Percentiles rank a stretch among this genome's conserved stretches.
These are phyloP conservation scores for Condylostoma magnum DNA, from an alignment of 169 alveolate species.

Conservation along the genomic window DNA sequence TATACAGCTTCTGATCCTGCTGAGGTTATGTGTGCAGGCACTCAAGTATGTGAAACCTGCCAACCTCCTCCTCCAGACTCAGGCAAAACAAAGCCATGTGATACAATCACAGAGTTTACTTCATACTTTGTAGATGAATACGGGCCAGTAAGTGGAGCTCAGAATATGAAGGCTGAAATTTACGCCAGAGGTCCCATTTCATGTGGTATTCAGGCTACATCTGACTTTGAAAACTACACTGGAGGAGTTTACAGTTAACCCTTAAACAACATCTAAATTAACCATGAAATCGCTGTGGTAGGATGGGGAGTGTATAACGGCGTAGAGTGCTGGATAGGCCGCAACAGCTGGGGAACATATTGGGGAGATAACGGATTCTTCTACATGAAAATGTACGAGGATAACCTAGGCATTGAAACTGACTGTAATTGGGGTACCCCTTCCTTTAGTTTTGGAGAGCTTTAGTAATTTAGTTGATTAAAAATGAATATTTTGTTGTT, in stretches of 20 bases:
- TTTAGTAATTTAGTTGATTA: no score
- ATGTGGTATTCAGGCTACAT: constrained; percentile 67
- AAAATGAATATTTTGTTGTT: no score
- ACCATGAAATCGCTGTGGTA: constrained; percentile 79
- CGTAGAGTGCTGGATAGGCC: constrained; percentile 70
- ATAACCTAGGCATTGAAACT: constrained; percentile 67
- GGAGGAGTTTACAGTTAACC: constrained; percentile 66
- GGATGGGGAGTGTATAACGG: constrained; percentile 73
- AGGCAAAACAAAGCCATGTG: constrained; percentile 34
- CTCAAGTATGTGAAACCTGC: constrained; percentile 56
- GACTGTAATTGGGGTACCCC: constrained; percentile 78
- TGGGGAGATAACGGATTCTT: constrained; percentile 82
- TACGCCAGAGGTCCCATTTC: constrained; percentile 70
- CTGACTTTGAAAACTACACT: constrained; percentile 51
- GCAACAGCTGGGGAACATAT: constrained; percentile 79
- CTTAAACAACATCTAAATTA: constrained; percentile 31
- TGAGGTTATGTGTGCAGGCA: constrained; percentile 37
- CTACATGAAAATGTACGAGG: constrained; percentile 65
- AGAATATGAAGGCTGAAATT: constrained; percentile 71
- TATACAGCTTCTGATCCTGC: constrained; percentile 61
- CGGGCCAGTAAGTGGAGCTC: constrained; percentile 57
- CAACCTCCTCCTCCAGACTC: constrained; percentile 53
- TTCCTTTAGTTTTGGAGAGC: no score
- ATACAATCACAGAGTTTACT: constrained; percentile 49
- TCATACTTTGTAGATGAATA: constrained; percentile 57